Evolutionary conservation across 805 yeast species (phyloP).

Genomic region (Grigorovia humatica): DNA sequence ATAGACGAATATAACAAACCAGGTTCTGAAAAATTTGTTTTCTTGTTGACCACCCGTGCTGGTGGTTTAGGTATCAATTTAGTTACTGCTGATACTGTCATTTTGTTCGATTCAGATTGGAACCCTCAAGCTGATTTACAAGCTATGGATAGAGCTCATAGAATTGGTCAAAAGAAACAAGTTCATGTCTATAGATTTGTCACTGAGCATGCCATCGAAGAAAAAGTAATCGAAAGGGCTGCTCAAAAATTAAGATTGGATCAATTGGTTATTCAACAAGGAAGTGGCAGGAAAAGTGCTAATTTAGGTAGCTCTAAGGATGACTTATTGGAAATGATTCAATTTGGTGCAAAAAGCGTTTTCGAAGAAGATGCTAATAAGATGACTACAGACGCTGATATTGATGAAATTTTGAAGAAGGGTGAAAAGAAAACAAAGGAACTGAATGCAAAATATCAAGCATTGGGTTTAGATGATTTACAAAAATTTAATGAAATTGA

Average conservation of each 20-base stretch:
- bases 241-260: conserved; percentile 87
- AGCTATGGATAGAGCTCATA: conserved; percentile 97
- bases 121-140: conserved; percentile 96
- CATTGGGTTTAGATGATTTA: conserved; percentile 83
- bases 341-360: conserved; percentile 88
- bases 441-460: conserved; percentile 71
- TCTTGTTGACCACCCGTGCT: conserved; percentile 85
- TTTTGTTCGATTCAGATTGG: conserved; percentile 91
- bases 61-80: conserved; percentile 94
- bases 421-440: conserved; percentile 77
- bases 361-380: conserved; percentile 42
- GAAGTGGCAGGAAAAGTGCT: conserved; percentile 38
- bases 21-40: conserved; percentile 69
- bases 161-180: conserved; percentile 95
- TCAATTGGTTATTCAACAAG: conserved; percentile 92
- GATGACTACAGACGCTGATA: conserved; percentile 44
- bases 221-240: conserved; percentile 89
- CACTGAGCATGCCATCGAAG: conserved; percentile 92
- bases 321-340: conserved; percentile 79
- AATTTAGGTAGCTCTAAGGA: conserved; percentile 40
- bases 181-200: conserved; percentile 86
- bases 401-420: conserved; percentile 67
- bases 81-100: conserved; percentile 84
- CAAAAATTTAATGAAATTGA: conserved; percentile 69
- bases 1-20: conserved; percentile 86